A percentile compares a stretch with the other conserved stretches of the same genome.
phyloP scores from a whole-genome alignment of 805 yeast genomes.

The Wickerhamiella hasegawae region DNA sequence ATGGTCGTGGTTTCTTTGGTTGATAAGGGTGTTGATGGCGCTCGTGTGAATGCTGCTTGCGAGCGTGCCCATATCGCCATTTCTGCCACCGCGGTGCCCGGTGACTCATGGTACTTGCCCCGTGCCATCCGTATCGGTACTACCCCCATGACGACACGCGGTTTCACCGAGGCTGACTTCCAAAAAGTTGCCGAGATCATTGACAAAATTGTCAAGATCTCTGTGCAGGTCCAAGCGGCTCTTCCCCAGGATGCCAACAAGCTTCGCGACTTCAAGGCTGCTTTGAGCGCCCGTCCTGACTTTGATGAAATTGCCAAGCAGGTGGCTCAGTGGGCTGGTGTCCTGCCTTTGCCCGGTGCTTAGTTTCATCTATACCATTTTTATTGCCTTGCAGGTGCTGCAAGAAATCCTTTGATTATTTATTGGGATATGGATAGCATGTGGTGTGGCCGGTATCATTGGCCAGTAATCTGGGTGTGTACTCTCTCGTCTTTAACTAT shows the following conservation, averaged over 20 bases:
- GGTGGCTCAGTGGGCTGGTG: conserved; percentile 14
- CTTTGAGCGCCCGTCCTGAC: conserved; percentile 30
- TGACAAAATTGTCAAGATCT: conserved; percentile 59
- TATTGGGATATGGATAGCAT: too few species aligned
- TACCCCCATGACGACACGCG: conserved; percentile 97
- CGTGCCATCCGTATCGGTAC: conserved; percentile 96
- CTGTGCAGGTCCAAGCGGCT: conserved; percentile 55
- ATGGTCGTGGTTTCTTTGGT: conserved; percentile 74
- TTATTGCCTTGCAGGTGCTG: too few species aligned
- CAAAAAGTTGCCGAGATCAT: conserved; percentile 60
- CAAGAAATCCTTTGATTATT: too few species aligned
- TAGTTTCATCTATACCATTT: neutral
- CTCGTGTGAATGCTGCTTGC: conserved; percentile 86
- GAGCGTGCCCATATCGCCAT: conserved; percentile 89
- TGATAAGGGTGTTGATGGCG: conserved; percentile 84
- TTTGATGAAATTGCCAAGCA: conserved; percentile 13
- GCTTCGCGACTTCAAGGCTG: conserved; percentile 86
- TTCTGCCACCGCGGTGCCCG: conserved; percentile 94
- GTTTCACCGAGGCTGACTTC: conserved; percentile 78
- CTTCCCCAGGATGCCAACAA: conserved; percentile 87
- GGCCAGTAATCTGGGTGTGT: too few species aligned
- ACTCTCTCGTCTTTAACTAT: too few species aligned
- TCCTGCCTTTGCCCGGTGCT: conserved; percentile 8
- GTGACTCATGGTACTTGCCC: conserved; percentile 92
- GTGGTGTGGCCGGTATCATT: too few species aligned